Evolutionary conservation across 2,329 filamentous ascomycete species (phyloP), one percentile per base, ranked within the genome.

Genomic region (Pseudocercospora musae): DNA sequence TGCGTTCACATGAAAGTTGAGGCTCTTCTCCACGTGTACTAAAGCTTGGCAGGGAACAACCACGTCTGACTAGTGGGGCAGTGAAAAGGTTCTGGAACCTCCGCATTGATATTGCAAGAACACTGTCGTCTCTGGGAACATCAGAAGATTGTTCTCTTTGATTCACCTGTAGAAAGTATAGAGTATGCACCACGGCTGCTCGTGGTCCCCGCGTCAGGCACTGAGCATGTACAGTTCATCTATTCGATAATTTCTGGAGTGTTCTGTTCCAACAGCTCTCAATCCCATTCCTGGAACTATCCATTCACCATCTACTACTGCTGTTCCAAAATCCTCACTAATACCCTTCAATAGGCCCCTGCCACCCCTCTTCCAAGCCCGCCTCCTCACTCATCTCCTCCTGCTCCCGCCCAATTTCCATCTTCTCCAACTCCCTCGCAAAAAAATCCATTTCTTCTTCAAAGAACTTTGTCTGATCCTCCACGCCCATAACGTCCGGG

Each of bases 401-500:
- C 52, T 65, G 33, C 15, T 37, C 62, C 53, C 57, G 58, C 58
- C 58, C 59, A 72, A 76, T 75, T 63, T 80, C 80, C 78, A 82
- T 79, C 73, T 79, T 81, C 74, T 81, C 81, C 57, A 82, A 68
- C 70, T 82, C 81, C 37, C 78, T 70, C 10, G 75, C 73, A 67
- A 83, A 83, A 66, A 81, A 83, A 27, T 81, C 81, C 60, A 78
- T 75, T 62, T 80, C 79, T 61, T 78, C 77, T 40, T 76, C 77
- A 27, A 80, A 62, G 29, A 80, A 69, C 5, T 58, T 66, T 59
- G 68, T 67, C 18, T 15, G 33, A n/a, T 37, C 33, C 15, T 73
- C 71, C 1, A 78, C 76, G 2, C 80, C 87, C 84, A 96, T 91
- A 62, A 88, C 85, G 62, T 92, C 89, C 20, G 90, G 90, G 72